Conservation (phyloP, 305 asterid species). For the Fraxinus albicans region DNA sequence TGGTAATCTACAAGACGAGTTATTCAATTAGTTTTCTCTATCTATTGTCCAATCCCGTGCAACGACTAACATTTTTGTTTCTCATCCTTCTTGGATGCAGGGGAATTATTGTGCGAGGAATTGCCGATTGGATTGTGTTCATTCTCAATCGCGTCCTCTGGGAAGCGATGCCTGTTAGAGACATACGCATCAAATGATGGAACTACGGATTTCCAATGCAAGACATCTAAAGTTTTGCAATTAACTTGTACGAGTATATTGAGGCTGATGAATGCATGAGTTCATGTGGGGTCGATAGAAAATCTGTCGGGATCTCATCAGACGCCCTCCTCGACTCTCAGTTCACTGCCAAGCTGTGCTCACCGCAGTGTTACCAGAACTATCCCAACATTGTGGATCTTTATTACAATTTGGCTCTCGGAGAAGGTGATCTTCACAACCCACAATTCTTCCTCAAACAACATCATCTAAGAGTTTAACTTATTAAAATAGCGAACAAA, state of each 20-base stretch:
- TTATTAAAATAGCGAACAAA: too few relatives aligned
- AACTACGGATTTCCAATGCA: slow-evolving; percentile 39
- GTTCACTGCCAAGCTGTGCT: slow-evolving; percentile 48
- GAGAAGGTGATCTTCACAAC: slow-evolving; percentile 41
- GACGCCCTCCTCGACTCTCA: slow-evolving; percentile 42
- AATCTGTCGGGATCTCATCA: slow-evolving; percentile 55
- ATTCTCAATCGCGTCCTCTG: slow-evolving; percentile 41
- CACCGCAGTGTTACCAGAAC: slow-evolving; percentile 40
- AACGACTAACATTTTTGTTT: not conserved
- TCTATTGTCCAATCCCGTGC: not conserved
- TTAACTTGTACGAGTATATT: slow-evolving; percentile 30
- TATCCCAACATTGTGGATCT: slow-evolving; percentile 64
- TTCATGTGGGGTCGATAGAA: slow-evolving; percentile 51
- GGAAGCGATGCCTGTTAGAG: slow-evolving; percentile 51
- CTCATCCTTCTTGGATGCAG: slow-evolving; percentile 18
- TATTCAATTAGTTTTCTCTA: not conserved
- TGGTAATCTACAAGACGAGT: slow-evolving; percentile 26
- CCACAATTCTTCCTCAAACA: not conserved
- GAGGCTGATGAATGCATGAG: slow-evolving; percentile 56
- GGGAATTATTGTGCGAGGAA: slow-evolving; percentile 49
- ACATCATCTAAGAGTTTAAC: not conserved
- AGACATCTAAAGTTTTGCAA: slow-evolving; percentile 48
- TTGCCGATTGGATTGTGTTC: slow-evolving; percentile 47
- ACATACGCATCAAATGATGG: slow-evolving; percentile 33
- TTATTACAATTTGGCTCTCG: slow-evolving; percentile 53